A percentile compares a stretch with the other conserved stretches of the same genome.
Evolutionary conservation across 2,329 filamentous ascomycete species (phyloP).

Genomic region (Nectriaceae sp.): DNA sequence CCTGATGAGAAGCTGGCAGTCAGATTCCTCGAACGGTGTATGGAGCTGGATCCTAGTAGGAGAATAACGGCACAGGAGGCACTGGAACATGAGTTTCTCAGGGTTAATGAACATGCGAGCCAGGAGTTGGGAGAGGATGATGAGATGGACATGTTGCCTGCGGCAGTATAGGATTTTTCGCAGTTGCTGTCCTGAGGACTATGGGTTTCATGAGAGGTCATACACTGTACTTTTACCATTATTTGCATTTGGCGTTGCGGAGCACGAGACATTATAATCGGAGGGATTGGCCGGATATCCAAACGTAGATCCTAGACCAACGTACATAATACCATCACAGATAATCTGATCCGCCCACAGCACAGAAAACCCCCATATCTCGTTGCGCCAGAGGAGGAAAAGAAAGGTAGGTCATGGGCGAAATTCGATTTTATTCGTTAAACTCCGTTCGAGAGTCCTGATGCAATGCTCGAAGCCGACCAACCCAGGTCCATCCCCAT

Average conservation of each 20-base stretch:
- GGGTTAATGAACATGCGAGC: slow-evolving; percentile 31
- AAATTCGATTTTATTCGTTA: slow-evolving; percentile 44
- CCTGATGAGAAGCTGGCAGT: slow-evolving; percentile 73
- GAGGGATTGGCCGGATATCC: no score
- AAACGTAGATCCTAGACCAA: no score
- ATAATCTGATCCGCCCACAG: no score
- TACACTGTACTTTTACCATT: background rate
- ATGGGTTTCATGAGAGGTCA: no score
- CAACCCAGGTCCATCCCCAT: slow-evolving; percentile 31
- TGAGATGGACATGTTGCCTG: slow-evolving; percentile 53
- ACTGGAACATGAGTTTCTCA: slow-evolving; percentile 70
- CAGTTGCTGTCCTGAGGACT: background rate
- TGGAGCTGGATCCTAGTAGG: slow-evolving; percentile 75
- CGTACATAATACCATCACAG: no score
- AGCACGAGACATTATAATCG: no score
- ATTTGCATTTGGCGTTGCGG: background rate
- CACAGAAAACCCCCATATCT: no score
- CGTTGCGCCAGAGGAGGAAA: no score
- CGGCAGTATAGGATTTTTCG: slow-evolving; percentile 18
- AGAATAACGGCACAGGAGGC: slow-evolving; percentile 77
- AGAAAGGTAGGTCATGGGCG: slow-evolving; percentile 35
- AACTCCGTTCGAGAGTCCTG: slow-evolving; percentile 43
- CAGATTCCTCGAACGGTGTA: slow-evolving; percentile 68
- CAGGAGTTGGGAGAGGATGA: slow-evolving; percentile 46
- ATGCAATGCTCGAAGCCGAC: slow-evolving; percentile 47